A percentile compares a stretch with the other conserved stretches of the same genome.
Evolutionary conservation across 164 flowering plant species (phyloP).

Genomic region (Magnolia kwangsiensis): DNA sequence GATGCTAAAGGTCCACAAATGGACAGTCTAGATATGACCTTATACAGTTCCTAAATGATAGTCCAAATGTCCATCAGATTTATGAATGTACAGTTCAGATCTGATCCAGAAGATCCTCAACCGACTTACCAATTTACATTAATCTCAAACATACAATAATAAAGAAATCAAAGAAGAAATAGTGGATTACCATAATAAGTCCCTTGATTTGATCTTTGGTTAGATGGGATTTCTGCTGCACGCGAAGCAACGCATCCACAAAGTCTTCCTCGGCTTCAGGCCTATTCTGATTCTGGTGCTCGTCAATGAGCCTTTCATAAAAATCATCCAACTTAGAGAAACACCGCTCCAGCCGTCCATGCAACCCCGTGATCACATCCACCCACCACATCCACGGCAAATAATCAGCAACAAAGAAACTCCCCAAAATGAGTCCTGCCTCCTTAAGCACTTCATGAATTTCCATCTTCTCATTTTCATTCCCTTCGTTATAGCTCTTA

Average conservation of each 20-base stretch:
- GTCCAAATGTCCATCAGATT: no score
- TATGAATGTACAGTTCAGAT: no score
- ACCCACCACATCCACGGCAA: slow-evolving; percentile 41
- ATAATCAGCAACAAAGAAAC: slow-evolving; percentile 28
- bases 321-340: slow-evolving; percentile 27
- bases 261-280: slow-evolving; percentile 20
- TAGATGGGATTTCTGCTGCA: slow-evolving; percentile 19
- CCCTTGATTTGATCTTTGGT: slow-evolving; percentile 29
- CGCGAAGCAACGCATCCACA: slow-evolving; percentile 31
- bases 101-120: no score
- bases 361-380: slow-evolving; percentile 26
- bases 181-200: slow-evolving; percentile 18
- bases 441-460: slow-evolving; percentile 5
- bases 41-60: no score
- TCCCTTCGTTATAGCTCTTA: slow-evolving; percentile 11
- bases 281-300: slow-evolving; percentile 21
- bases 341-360: slow-evolving; percentile 18
- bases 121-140: no score
- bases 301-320: slow-evolving; percentile 24
- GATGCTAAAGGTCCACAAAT: no score
- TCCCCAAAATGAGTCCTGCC: slow-evolving; percentile 12
- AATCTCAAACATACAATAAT: no score
- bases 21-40: no score
- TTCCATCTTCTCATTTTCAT: background rate
- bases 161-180: no score